Evolutionary conservation across 139 green algal genomes (phyloP).

Genomic region (Bryopsis sp.): DNA sequence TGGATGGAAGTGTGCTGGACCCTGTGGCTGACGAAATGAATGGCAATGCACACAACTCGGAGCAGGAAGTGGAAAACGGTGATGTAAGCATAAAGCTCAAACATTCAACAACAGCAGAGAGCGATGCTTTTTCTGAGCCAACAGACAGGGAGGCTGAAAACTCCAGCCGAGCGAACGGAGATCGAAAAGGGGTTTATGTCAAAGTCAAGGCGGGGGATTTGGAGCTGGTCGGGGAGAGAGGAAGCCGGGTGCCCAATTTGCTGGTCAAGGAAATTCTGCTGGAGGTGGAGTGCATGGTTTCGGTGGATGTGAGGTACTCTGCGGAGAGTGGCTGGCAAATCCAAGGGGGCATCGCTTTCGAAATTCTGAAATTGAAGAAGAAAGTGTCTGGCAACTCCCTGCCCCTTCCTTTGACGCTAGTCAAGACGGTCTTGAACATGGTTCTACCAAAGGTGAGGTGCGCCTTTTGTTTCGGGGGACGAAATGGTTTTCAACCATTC

Average conservation of each 20-base stretch:
- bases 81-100: too few species aligned
- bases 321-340: not conserved
- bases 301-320: constrained; percentile 1
- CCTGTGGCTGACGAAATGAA: too few species aligned
- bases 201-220: constrained; percentile 4
- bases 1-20: too few species aligned
- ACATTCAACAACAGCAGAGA: too few species aligned
- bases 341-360: not conserved
- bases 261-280: constrained; percentile 11
- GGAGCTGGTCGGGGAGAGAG: constrained; percentile 11
- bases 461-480: not conserved
- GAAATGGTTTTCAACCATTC: too few species aligned
- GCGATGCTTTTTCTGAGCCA: not conserved
- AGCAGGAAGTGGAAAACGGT: too few species aligned
- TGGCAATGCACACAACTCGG: too few species aligned
- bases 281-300: constrained; percentile 15
- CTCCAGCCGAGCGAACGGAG: not conserved
- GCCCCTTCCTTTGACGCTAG: not conserved
- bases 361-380: constrained; percentile 13
- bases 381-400: constrained; percentile 7
- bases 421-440: constrained; percentile 15
- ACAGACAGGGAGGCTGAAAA: not conserved
- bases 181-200: constrained; percentile 7
- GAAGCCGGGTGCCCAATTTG: constrained; percentile 15
- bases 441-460: constrained; percentile 10